phyloP scores from a whole-genome alignment of 2,329 filamentous ascomycete species.

The Botryosphaeria dothidea region DNA sequence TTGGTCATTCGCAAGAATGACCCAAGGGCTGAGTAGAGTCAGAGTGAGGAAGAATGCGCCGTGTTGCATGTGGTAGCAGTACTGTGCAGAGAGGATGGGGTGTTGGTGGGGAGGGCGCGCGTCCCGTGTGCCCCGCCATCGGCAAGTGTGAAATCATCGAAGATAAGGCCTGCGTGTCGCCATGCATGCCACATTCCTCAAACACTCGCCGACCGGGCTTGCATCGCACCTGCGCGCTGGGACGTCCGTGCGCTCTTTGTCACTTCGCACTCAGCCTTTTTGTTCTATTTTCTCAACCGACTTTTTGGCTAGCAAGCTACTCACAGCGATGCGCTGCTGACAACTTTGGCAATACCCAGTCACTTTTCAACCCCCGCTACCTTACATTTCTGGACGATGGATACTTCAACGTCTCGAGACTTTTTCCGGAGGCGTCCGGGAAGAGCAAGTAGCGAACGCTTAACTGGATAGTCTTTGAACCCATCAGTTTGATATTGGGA shows the following conservation, averaged over 20 bases:
- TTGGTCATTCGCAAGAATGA: neutral
- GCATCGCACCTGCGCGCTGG: neutral
- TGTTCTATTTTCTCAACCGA: neutral
- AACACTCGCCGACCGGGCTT: neutral
- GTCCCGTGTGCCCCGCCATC: neutral
- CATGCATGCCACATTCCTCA: neutral
- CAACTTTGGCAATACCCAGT: too few species aligned
- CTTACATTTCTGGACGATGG: too few species aligned
- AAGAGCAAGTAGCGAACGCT: neutral
- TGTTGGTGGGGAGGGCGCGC: conserved; percentile 5
- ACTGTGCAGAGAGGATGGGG: neutral
- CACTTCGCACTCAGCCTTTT: neutral
- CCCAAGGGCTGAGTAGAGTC: neutral
- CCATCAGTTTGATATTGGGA: too few species aligned
- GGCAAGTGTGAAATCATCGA: conserved; percentile 3
- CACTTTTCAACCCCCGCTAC: too few species aligned
- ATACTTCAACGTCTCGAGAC: too few species aligned
- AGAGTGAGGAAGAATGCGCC: too few species aligned
- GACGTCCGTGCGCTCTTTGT: neutral
- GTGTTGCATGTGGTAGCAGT: too few species aligned
- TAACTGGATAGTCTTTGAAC: too few species aligned
- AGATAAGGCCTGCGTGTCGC: conserved; percentile 1
- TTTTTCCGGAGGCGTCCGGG: too few species aligned
- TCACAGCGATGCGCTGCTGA: too few species aligned
- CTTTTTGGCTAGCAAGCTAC: neutral